Percentiles rank a stretch among this genome's conserved stretches.
These are phyloP conservation scores for Chalaropsis thielavioides DNA, from an alignment of 2,329 filamentous ascomycete genomes.

Conservation along the genomic window DNA sequence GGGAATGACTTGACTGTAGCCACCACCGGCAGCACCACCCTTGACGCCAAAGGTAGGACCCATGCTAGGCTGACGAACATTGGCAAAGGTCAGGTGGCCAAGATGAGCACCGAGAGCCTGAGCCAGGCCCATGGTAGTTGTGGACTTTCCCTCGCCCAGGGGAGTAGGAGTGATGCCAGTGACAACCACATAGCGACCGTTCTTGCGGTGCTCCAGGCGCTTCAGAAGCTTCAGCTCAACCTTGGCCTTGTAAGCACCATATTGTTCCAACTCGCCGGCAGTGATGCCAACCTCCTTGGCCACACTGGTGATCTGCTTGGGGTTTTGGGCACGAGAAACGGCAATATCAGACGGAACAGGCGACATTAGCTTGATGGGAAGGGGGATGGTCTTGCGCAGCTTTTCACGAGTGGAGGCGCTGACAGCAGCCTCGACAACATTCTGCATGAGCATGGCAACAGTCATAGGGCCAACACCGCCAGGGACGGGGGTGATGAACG, in stretches of 20 bases:
- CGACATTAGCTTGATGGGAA: constrained; percentile 63
- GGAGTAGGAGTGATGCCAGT: constrained; percentile 95
- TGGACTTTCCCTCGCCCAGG: constrained; percentile 94
- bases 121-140: constrained; percentile 87
- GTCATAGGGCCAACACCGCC: constrained; percentile 98
- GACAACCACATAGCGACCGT: constrained; percentile 84
- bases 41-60: constrained; percentile 98
- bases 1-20: constrained; percentile 97
- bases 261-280: constrained; percentile 80
- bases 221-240: constrained; percentile 71
- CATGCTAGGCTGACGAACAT: constrained; percentile 92
- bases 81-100: constrained; percentile 79
- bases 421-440: constrained; percentile 77
- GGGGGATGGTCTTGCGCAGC: constrained; percentile 59
- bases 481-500: constrained; percentile 87
- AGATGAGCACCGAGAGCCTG: constrained; percentile 86
- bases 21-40: constrained; percentile 89
- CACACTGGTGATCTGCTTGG: constrained; percentile 78
- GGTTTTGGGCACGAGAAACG: constrained; percentile 73
- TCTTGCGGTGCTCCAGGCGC: constrained; percentile 69
- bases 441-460: constrained; percentile 92
- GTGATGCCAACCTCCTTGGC: constrained; percentile 80
- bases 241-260: constrained; percentile 92
- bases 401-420: constrained; percentile 73
- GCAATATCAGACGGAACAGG: constrained; percentile 95